Base-by-base conservation (phyloP, 257 asterid species). In the Rehmannia glutinosa region DNA sequence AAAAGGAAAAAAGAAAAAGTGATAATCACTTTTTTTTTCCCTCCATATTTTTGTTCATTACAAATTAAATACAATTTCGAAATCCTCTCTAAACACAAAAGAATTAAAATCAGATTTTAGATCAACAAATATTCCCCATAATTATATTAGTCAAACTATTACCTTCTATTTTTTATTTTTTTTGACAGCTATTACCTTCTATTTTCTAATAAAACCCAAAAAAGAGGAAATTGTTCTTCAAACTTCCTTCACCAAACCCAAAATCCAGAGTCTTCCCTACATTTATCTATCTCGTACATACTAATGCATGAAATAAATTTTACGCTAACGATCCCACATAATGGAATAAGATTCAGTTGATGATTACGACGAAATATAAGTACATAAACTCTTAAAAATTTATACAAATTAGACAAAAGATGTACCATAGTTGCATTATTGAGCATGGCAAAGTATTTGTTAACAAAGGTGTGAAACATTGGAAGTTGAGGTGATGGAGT, bases 401-500 rank as follows among this genome's bases (percentile, higher is more conserved):
- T 51, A 52, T 6, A 30, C 41, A 62, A 8, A 21, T 55, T 69
- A 19, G 38, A 70, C 55, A 61, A 62, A 55, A 69, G 19, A 19
- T 50, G 63, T 28, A 25, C 6, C n/a, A 20, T 25, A 62, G 72
- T 50, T 30, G 65, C 62, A 78, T 78, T 69, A 78, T 78, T 69
- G 73, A 73, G 76, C 60, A 69, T 78, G 79, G 68, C 23, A 60
- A n/a, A 33, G 53, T 57, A 49, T 63, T 68, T 64, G 39, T 63
- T 55, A 55, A 72, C 17, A 72, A 66, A 20, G 52, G 72, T 66
- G 72, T 70, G 75, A 36, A 54, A 16, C 64, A 77, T 60, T 71
- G 82, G 82, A 75, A 59, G 32, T 71, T 71, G 85, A 71, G 64
- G 82, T 64, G 82, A 70, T 81, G 85, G 89, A 78, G 86, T 86